phyloP scores from a whole-genome alignment of 2,329 filamentous ascomycete genomes.

The Fusarium austroafricanum region DNA sequence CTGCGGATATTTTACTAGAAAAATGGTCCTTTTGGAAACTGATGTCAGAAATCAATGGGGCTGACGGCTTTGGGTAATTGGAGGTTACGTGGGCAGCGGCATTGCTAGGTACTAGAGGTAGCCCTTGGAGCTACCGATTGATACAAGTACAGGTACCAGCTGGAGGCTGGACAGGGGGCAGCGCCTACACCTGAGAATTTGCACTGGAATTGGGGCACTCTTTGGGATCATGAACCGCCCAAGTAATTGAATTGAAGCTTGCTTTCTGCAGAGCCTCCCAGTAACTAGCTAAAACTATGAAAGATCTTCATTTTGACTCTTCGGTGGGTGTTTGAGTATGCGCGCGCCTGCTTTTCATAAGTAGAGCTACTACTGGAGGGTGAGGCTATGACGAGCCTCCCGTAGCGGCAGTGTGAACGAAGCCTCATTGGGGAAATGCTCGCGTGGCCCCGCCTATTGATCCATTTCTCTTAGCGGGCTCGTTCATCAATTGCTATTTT shows the following conservation, averaged over 20 bases:
- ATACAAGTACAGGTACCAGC: constrained; percentile 11
- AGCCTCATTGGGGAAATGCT: constrained; percentile 44
- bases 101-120: not conserved
- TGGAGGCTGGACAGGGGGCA: constrained; percentile 5
- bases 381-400: constrained; percentile 30
- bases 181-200: not conserved
- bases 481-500: too few relatives aligned
- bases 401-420: constrained; percentile 15
- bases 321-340: constrained; percentile 31
- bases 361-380: constrained; percentile 11
- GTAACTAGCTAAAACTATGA: not conserved
- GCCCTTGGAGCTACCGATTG: too few relatives aligned
- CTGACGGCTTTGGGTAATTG: constrained; percentile 32
- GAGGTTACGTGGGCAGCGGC: constrained; percentile 38
- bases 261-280: not conserved
- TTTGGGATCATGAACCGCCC: not conserved
- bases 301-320: not conserved
- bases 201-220: not conserved
- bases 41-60: constrained; percentile 36
- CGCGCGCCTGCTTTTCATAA: constrained; percentile 28
- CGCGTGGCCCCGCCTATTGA: constrained; percentile 38
- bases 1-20: constrained; percentile 9
- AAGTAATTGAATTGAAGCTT: not conserved
- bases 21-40: constrained; percentile 20
- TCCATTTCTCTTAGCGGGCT: not conserved